phyloP scores from a whole-genome alignment of 352 stramenopile genomes.

The Halophytophthora polymorphica region DNA sequence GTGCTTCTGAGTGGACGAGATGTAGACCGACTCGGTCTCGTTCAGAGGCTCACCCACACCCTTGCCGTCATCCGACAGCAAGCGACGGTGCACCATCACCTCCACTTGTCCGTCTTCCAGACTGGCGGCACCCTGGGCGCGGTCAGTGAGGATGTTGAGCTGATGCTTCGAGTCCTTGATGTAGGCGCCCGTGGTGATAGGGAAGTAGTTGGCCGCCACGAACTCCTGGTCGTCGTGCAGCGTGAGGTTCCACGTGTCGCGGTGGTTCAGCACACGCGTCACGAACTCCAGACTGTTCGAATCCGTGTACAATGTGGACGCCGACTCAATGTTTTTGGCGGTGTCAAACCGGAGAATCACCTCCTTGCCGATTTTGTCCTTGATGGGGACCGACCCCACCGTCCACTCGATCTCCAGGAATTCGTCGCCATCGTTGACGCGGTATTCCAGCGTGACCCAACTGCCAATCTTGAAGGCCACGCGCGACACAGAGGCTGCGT shows the following conservation, averaged over 20 bases:
- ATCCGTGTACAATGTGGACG: slow-evolving; percentile 88
- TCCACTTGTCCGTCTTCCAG: slow-evolving; percentile 91
- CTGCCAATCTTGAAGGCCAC: slow-evolving; percentile 74
- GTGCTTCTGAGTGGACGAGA: slow-evolving; percentile 53
- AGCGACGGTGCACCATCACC: slow-evolving; percentile 96
- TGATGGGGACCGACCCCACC: slow-evolving; percentile 68
- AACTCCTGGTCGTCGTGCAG: slow-evolving; percentile 89
- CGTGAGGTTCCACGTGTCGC: slow-evolving; percentile 88
- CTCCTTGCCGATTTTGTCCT: slow-evolving; percentile 92
- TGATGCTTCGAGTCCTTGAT: slow-evolving; percentile 87
- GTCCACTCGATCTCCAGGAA: slow-evolving; percentile 96
- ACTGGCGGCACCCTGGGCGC: slow-evolving; percentile 90
- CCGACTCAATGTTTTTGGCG: slow-evolving; percentile 46
- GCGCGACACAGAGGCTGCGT: slow-evolving; percentile 27
- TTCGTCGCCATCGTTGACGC: slow-evolving; percentile 76
- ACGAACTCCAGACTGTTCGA: slow-evolving; percentile 96
- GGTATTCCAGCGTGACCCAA: slow-evolving; percentile 91
- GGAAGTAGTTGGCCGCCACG: slow-evolving; percentile 97
- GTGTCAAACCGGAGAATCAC: slow-evolving; percentile 92
- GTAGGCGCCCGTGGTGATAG: slow-evolving; percentile 93
- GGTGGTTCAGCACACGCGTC: slow-evolving; percentile 82
- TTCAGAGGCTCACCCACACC: slow-evolving; percentile 93
- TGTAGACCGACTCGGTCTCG: slow-evolving; percentile 87
- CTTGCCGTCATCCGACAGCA: slow-evolving; percentile 91
- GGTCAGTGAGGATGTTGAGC: slow-evolving; percentile 90